Evolutionary conservation across 2,329 filamentous ascomycete genomes (phyloP).

Genomic region (Cladobotryum protrusum): DNA sequence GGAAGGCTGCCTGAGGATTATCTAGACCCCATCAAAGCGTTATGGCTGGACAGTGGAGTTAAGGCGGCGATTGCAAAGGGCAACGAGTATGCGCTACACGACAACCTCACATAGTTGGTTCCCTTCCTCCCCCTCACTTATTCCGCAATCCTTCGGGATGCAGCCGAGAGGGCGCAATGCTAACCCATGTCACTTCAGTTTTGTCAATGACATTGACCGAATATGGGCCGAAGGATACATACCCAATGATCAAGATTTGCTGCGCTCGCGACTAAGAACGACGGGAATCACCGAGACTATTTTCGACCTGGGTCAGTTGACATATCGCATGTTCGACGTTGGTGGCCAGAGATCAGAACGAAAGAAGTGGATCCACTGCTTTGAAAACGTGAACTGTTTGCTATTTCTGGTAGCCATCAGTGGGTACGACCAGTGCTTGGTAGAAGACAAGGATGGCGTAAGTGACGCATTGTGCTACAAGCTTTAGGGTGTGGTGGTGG

Average conservation of each 20-base stretch:
- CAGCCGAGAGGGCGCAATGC: background rate
- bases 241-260: slow-evolving; percentile 88
- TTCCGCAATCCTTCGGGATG: background rate
- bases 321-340: slow-evolving; percentile 95
- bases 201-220: slow-evolving; percentile 72
- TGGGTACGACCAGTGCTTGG: slow-evolving; percentile 91
- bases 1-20: slow-evolving; percentile 75
- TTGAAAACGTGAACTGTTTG: slow-evolving; percentile 87
- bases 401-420: slow-evolving; percentile 93
- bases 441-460: slow-evolving; percentile 94
- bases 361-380: slow-evolving; percentile 97
- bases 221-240: slow-evolving; percentile 73
- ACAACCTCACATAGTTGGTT: slow-evolving; percentile 87
- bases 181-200: slow-evolving; percentile 46
- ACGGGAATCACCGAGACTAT: slow-evolving; percentile 95
- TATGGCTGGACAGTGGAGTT: slow-evolving; percentile 82
- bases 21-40: slow-evolving; percentile 69
- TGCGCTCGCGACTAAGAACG: slow-evolving; percentile 82
- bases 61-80: slow-evolving; percentile 85
- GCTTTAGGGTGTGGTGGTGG: background rate
- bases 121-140: background rate
- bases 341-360: slow-evolving; percentile 87
- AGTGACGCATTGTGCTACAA: slow-evolving; percentile 28
- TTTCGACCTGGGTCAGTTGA: slow-evolving; percentile 85
- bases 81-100: slow-evolving; percentile 93